phyloP scores from a whole-genome alignment of 139 green algal genomes.

The Edaphochlamys debaryana region DNA sequence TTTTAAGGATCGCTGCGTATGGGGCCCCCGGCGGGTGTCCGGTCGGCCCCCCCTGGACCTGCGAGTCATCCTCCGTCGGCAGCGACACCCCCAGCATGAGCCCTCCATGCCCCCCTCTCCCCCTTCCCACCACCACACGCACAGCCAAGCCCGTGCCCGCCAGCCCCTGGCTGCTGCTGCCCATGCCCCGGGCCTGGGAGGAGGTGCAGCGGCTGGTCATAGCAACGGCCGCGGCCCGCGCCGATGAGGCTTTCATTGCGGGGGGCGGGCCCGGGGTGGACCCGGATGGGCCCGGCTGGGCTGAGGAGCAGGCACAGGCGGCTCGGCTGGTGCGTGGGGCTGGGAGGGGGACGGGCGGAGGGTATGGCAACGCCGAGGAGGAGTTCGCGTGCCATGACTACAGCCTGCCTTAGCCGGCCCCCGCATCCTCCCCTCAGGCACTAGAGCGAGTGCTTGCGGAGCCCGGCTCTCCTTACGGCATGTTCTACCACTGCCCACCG shows the following conservation, averaged over 20 bases:
- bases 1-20: too few relatives aligned
- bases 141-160: background rate
- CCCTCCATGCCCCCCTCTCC: too few relatives aligned
- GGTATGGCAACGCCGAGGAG: too few relatives aligned
- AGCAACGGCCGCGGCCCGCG: background rate
- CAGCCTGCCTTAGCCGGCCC: too few relatives aligned
- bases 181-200: background rate
- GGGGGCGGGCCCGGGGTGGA: background rate
- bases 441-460: slow-evolving; percentile 20
- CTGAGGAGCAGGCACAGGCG: slow-evolving; percentile 22
- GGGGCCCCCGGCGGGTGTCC: too few relatives aligned
- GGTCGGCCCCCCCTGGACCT: too few relatives aligned
- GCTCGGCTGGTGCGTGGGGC: slow-evolving; percentile 11
- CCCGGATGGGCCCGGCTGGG: slow-evolving; percentile 2
- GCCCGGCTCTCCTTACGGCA: background rate
- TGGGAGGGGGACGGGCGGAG: too few relatives aligned
- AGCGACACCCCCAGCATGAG: too few relatives aligned
- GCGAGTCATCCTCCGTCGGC: too few relatives aligned
- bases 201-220: slow-evolving; percentile 1
- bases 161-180: slow-evolving; percentile 14
- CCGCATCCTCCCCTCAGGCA: too few relatives aligned
- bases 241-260: background rate
- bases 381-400: too few relatives aligned
- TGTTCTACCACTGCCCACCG: slow-evolving; percentile 20
- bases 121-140: too few relatives aligned